phyloP scores from a whole-genome alignment of 2,329 filamentous ascomycete genomes.

The Cladophialophora psammophila region DNA sequence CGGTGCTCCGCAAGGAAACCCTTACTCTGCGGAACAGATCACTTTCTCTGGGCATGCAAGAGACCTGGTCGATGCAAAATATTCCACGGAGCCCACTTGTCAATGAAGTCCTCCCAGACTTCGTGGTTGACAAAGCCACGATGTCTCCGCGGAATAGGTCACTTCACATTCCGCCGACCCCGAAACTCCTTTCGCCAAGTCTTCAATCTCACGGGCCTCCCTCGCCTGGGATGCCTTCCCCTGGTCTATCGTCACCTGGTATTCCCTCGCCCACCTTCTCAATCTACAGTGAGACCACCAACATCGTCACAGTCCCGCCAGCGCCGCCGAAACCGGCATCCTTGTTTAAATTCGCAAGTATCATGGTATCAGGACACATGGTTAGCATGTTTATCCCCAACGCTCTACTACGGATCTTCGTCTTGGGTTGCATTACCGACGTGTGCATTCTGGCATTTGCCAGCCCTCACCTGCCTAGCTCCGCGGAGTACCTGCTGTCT shows the following conservation, averaged over 20 bases:
- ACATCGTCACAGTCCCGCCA: conserved; percentile 33
- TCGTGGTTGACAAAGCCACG: conserved; percentile 4
- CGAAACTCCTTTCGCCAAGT: conserved; percentile 13
- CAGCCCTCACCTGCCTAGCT: conserved; percentile 35
- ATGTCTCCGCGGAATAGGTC: background rate
- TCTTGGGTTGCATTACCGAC: conserved; percentile 37
- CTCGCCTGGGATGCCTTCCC: conserved; percentile 22
- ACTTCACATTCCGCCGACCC: background rate
- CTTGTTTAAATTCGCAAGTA: conserved; percentile 30
- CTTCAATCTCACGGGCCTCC: conserved; percentile 14
- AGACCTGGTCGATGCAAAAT: conserved; percentile 26
- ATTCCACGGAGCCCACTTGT: conserved; percentile 27
- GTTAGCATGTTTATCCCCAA: conserved; percentile 34
- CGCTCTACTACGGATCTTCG: conserved; percentile 32
- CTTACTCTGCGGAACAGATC: conserved; percentile 27
- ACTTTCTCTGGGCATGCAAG: conserved; percentile 24
- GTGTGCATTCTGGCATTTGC: conserved; percentile 35
- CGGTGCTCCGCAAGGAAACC: conserved; percentile 37
- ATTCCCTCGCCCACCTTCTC: conserved; percentile 34
- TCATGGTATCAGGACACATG: conserved; percentile 36
- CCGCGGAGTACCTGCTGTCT: conserved; percentile 30
- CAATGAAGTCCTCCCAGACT: conserved; percentile 31
- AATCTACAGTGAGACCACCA: conserved; percentile 29
- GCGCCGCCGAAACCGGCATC: conserved; percentile 30
- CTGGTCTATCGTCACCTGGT: conserved; percentile 26